A percentile compares a stretch with the other conserved stretches of the same genome.
phyloP scores from a whole-genome alignment of 768 basidiomycete genomes.

The Mycena polygramma region DNA sequence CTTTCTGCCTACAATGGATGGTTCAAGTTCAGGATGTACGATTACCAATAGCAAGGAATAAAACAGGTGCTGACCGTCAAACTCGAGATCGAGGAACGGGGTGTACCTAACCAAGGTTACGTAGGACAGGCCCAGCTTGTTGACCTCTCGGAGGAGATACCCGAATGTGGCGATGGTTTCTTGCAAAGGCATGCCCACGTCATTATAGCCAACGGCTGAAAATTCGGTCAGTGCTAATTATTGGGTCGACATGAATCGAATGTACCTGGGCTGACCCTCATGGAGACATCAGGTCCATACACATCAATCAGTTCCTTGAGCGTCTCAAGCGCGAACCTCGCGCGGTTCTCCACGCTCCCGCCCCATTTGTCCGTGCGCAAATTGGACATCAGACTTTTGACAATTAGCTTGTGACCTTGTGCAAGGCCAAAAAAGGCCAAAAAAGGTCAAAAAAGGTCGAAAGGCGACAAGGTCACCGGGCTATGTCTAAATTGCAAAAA shows the following conservation, averaged over 20 bases:
- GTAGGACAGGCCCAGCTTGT: slow-evolving; percentile 42
- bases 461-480: no score
- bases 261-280: slow-evolving; percentile 47
- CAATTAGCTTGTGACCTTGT: no score
- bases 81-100: slow-evolving; percentile 40
- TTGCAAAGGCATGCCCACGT: slow-evolving; percentile 38
- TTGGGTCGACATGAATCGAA: neutral
- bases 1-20: slow-evolving; percentile 42
- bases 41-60: neutral
- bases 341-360: slow-evolving; percentile 55
- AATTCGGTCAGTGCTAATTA: slow-evolving; percentile 4
- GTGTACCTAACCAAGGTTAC: slow-evolving; percentile 48
- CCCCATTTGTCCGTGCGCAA: slow-evolving; percentile 55
- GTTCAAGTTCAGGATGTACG: neutral
- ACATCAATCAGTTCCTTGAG: slow-evolving; percentile 46
- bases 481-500: no score
- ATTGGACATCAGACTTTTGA: no score
- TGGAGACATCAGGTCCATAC: slow-evolving; percentile 47
- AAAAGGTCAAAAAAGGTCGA: no score
- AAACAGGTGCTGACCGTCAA: slow-evolving; percentile 45
- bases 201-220: slow-evolving; percentile 11
- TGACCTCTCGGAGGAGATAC: slow-evolving; percentile 34
- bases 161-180: slow-evolving; percentile 41
- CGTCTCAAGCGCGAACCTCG: slow-evolving; percentile 51
- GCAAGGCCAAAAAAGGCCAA: no score